These are phyloP conservation scores for Trichoderma sp. DNA, from an alignment of 2,329 filamentous ascomycete genomes.

Conservation along the genomic window DNA sequence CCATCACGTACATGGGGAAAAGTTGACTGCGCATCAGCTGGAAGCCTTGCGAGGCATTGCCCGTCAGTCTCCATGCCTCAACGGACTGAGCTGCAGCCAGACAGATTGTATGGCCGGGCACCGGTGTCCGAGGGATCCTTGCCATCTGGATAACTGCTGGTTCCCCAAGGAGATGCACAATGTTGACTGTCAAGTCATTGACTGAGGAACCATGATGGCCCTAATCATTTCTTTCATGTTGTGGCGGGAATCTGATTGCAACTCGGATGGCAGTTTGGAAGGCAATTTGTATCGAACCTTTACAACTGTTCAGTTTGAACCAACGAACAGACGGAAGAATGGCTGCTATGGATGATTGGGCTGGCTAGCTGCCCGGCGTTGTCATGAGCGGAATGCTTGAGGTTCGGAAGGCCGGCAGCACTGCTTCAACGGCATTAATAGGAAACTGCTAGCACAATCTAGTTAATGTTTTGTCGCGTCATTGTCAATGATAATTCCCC, in stretches of 20 bases:
- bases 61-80: slow-evolving; percentile 36
- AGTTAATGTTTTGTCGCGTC: slow-evolving; percentile 3
- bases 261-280: not conserved
- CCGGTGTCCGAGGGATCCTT: slow-evolving; percentile 31
- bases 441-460: not conserved
- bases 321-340: not conserved
- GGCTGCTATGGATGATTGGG: not conserved
- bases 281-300: slow-evolving; percentile 18
- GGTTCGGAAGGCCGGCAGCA: slow-evolving; percentile 5
- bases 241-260: not conserved
- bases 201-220: not conserved
- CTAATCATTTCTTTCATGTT: not conserved
- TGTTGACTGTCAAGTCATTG: slow-evolving; percentile 28
- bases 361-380: slow-evolving; percentile 9
- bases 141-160: slow-evolving; percentile 28
- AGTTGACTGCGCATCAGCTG: slow-evolving; percentile 32
- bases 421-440: slow-evolving; percentile 15
- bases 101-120: slow-evolving; percentile 33
- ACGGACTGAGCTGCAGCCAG: slow-evolving; percentile 36
- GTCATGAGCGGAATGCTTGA: slow-evolving; percentile 1
- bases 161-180: slow-evolving; percentile 33
- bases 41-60: slow-evolving; percentile 39
- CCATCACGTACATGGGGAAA: slow-evolving; percentile 35
- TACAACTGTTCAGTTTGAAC: slow-evolving; percentile 13
- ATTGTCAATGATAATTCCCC: not conserved